These are phyloP conservation scores for Phytopythium vexans DNA, from an alignment of 352 stramenopile species.

Conservation along the genomic window DNA sequence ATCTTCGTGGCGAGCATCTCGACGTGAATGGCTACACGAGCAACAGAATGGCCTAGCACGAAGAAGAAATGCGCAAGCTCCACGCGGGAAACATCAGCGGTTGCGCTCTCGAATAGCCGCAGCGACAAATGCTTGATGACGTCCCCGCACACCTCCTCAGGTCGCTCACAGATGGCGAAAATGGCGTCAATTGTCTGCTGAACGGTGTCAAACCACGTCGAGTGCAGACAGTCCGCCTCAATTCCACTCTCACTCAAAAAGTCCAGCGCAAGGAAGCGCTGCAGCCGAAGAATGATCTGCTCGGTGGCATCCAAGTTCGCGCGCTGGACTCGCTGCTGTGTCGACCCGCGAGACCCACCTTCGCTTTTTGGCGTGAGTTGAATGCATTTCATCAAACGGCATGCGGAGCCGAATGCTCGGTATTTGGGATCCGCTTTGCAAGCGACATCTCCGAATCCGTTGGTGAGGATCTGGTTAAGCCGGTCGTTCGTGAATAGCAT, in stretches of 20 bases:
- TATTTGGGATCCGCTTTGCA: constrained; percentile 45
- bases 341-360: constrained; percentile 27
- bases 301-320: constrained; percentile 88
- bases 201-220: constrained; percentile 90
- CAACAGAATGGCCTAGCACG: constrained; percentile 92
- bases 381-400: constrained; percentile 61
- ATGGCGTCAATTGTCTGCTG: constrained; percentile 92
- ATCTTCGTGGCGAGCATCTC: constrained; percentile 86
- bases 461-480: constrained; percentile 45
- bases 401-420: constrained; percentile 56
- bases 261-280: constrained; percentile 84
- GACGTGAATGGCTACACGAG: constrained; percentile 93
- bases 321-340: constrained; percentile 46
- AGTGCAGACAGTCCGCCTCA: constrained; percentile 33
- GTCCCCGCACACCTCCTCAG: constrained; percentile 78
- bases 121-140: constrained; percentile 68
- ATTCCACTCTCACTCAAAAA: constrained; percentile 71
- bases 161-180: constrained; percentile 88
- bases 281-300: constrained; percentile 86
- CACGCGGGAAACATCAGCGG: constrained; percentile 58
- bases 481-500: constrained; percentile 64
- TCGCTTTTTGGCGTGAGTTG: constrained; percentile 47
- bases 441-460: constrained; percentile 54
- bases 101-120: constrained; percentile 59
- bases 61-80: constrained; percentile 94